Percentiles rank a stretch among this genome's conserved stretches.
These are phyloP conservation scores for Fusarium tjaetaba DNA, from an alignment of 2,329 filamentous ascomycete genomes.

Conservation along the genomic window DNA sequence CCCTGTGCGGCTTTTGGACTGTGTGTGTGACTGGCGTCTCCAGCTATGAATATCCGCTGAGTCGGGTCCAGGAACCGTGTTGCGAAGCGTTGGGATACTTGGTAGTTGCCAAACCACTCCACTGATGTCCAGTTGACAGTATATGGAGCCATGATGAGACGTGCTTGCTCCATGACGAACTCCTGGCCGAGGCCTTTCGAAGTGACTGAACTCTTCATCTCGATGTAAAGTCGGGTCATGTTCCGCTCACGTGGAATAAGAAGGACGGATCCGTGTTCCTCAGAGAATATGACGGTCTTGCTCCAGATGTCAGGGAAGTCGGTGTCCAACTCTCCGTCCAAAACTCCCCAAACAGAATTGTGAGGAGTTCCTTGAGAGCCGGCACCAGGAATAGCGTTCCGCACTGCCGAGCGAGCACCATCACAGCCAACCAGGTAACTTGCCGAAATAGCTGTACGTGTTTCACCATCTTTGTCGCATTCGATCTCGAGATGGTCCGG, in stretches of 20 bases:
- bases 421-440: constrained; percentile 56
- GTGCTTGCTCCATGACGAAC: constrained; percentile 75
- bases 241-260: constrained; percentile 79
- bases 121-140: constrained; percentile 66
- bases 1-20: constrained; percentile 77
- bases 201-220: constrained; percentile 59
- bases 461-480: constrained; percentile 43
- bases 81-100: constrained; percentile 76
- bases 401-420: constrained; percentile 75
- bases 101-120: constrained; percentile 78
- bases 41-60: constrained; percentile 70
- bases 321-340: constrained; percentile 76
- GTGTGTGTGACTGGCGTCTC: constrained; percentile 77
- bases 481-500: constrained; percentile 56
- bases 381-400: constrained; percentile 67
- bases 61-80: constrained; percentile 71
- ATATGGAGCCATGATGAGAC: constrained; percentile 68
- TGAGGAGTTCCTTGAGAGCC: constrained; percentile 65
- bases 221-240: constrained; percentile 72
- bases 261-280: constrained; percentile 73
- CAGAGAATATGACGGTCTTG: constrained; percentile 75
- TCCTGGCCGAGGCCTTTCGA: constrained; percentile 62
- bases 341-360: constrained; percentile 71
- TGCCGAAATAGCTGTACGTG: constrained; percentile 10
- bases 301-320: constrained; percentile 81